Base-by-base conservation (phyloP, 257 asterid species). In the Oldenlandia corymbosa region DNA sequence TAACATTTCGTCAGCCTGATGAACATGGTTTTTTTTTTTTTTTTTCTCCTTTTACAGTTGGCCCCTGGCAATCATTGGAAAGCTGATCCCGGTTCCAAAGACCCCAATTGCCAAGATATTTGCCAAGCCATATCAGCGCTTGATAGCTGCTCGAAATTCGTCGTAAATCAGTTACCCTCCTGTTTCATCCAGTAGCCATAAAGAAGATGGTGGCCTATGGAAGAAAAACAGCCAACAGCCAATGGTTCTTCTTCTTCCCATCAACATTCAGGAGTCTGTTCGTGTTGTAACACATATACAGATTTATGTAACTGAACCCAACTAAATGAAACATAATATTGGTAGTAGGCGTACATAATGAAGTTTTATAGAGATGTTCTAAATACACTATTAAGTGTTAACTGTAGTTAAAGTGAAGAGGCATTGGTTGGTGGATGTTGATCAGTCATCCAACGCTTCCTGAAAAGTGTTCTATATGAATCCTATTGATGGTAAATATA, bases 51-150 rank as follows among this genome's bases (percentile, higher is more conserved):
- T 46, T 46, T 78, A 54, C 90, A 88, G 98, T 73, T 92, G 95
- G 98, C 98, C 97, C 59, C 96, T 92, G 65, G 98, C 95, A 23
- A 51, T 77, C 60, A 83, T 80, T 3, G 95, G 97, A 39, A 91
- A 91, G 74, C 54, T 79, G 69, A 83, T 88, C 66, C 95, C 95
- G 52, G 97, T 92, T 62, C 97, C 98, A 10, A 71, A 85, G 77
- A 89, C 91, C 16, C 98, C 95, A 43, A 73, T 92, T 36, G 93
- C 85, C 31, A 92, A 83, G 76, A 87, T 80, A 66, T 85, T 86
- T 76, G 58, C 78, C 42, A 88, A 70, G 81, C 95, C 90, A 58
- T 86, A 91, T 74, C 88, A 76, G 69, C 73, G 78, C 49, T 81
- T 85, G 75, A 75, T 91, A 3, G 87, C 84, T 70, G 65, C 88